Evolutionary conservation across 352 stramenopile genomes (phyloP).

Genomic region (Peronospora destructor): DNA sequence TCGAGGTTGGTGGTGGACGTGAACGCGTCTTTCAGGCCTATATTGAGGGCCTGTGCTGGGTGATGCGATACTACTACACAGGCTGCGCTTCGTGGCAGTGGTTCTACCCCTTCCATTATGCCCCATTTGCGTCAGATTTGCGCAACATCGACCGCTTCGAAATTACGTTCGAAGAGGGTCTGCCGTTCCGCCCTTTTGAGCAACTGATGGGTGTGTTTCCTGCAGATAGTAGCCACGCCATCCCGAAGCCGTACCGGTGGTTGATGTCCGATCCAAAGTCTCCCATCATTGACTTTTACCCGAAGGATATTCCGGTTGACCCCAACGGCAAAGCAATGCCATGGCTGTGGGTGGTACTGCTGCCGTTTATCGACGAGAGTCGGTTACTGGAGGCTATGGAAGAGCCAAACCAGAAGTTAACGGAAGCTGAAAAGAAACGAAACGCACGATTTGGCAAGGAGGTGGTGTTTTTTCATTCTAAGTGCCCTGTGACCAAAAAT

Average conservation of each 20-base stretch:
- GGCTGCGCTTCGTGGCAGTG: conserved; percentile 98
- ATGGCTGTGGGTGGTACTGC: conserved; percentile 97
- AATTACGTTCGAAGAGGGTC: conserved; percentile 92
- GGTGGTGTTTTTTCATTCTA: conserved; percentile 78
- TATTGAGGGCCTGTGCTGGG: conserved; percentile 98
- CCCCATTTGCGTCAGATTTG: conserved; percentile 90
- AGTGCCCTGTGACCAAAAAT: conserved; percentile 41
- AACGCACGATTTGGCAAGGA: conserved; percentile 79
- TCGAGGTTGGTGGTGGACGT: conserved; percentile 78
- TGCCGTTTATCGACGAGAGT: conserved; percentile 98
- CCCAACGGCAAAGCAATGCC: conserved; percentile 98
- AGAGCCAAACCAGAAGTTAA: conserved; percentile 54
- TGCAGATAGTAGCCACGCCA: conserved; percentile 86
- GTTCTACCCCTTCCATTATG: conserved; percentile 99
- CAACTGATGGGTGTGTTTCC: conserved; percentile 98
- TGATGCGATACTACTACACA: conserved; percentile 98
- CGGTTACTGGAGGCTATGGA: conserved; percentile 89
- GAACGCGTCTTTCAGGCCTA: conserved; percentile 92
- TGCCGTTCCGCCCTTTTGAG: conserved; percentile 96
- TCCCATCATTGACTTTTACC: conserved; percentile 97
- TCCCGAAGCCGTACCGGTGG: conserved; percentile 91
- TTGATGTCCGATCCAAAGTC: conserved; percentile 94
- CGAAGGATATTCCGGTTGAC: conserved; percentile 93
- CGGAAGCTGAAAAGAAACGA: conserved; percentile 72
- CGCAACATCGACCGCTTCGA: conserved; percentile 82